Evolutionary conservation across 2,329 filamentous ascomycete genomes (phyloP), one percentile per base, ranked within the genome.

Genomic region (Fusarium sacchari): DNA sequence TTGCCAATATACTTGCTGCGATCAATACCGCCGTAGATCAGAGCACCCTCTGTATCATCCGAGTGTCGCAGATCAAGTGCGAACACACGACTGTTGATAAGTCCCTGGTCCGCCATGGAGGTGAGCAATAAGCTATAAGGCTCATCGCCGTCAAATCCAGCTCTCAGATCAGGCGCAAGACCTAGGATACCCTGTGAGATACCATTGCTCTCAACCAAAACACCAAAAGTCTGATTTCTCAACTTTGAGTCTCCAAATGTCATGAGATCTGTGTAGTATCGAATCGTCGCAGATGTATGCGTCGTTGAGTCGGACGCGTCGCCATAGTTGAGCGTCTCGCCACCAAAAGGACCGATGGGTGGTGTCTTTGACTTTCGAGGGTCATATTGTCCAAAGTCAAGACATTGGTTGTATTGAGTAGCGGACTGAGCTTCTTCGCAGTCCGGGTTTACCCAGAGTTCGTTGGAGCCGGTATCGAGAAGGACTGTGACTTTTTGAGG

Each of bases 71-170:
- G 79, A 60, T 89, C 87, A 30, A 89, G 80, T 11, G 85, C 81
- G 74, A 88, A 89, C 40, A 86, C 80, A n/a, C 85, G 85, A 63
- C 84, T 86, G 49, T 83, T 80, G 63, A 88, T 88, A 39, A 86
- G 74, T 22, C 84, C 84, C 71, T 88, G 84, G 1, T 80, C 75
- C 3, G 82, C 82, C 77, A 89, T 82, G 28, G 81, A 86, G 72
- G 86, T 87, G 50, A 89, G 80, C 26, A 92, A 83, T 30, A 89
- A 84, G 4, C 86, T 86, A 64, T 92, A 92, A 5, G 82, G 82
- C 46, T 77, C 60, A 6, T 76, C 39, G 46, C 75, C 69, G 18
- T 76, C 77, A 79, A 85, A 79, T 55, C 89, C 80, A 76, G 82
- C 72, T 10, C 78, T 65, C 43, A 82, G 76, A 58, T 84, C 81